Evolutionary conservation across 2,329 filamentous ascomycete genomes (phyloP), one percentile per base, ranked within the genome.

Genomic region (Pseudocercospora eumusae): DNA sequence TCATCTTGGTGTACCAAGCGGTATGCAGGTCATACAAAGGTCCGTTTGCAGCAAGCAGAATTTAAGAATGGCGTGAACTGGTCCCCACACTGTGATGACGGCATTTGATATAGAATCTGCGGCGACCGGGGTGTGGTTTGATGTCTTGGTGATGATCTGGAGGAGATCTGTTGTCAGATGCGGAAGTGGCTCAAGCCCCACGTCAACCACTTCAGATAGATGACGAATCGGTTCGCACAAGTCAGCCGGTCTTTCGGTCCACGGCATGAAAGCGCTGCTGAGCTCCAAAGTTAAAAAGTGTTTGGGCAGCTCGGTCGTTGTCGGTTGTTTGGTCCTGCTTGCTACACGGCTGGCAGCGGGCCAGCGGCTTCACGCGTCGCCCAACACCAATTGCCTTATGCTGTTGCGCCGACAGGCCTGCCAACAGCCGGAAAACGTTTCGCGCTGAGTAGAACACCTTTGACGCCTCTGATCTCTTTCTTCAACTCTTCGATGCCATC

Each of bases 401-500:
- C 57, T 20, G 62, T 40, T n/a, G 57, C 57, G 20, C 55, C 44
- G 18, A 63, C 28, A 9, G 60, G 63, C 31, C 65, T 56, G 31
- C 60, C 56, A 8, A 61, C 64, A 36, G 66, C 57, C 11, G 70
- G 71, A 67, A 93, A 93, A 69, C 86, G 90, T 70, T 88, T 85
- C 4, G 90, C 85, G 70, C 86, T 91, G 60, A 96, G 75, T 68
- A 95, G 78, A 10, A 91, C 84, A 1, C 91, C 91, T 79, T 96
- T 96, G 45, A 95, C 85, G 60, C 89, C 84, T 66, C 91, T 80
- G 56, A 96, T 93, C 64, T 88, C 90, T 66, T 86, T 86, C 77
- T 90, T 90, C 20, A 90, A 81, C 72, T 84, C 86, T 65, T 86
- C 86, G 69, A 92, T 87, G 76, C 90, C 88, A 75, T 93, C 90